Base-by-base conservation (phyloP, 345 rosid species). In the Hibiscus tridactylites region DNA sequence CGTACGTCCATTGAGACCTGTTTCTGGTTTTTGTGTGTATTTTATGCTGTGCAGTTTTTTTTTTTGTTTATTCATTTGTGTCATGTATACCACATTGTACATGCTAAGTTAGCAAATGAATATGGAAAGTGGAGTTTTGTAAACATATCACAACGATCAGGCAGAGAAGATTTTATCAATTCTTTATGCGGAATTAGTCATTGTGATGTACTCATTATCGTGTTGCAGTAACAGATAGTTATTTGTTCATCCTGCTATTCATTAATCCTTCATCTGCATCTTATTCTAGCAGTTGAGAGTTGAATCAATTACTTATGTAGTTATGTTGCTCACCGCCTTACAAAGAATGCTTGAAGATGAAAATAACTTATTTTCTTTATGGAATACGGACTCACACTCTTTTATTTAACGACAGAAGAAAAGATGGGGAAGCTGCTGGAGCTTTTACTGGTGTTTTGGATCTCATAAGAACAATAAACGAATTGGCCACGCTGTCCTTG, bases 381-480 rank as follows among this genome's bases (percentile, higher is more conserved):
- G 29, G 70, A 58, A 31, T 16, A 47, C 57, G 42, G 19, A 31
- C 59, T 77, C 42, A 60, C 6, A 57, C 37, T 78, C 26, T 47
- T 74, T 42, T 39, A 47, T 57, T 78, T 76, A 35, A 73, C 26
- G 64, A 44, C 83, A 94, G 98, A 94, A 82, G 78, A 88, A 85
- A 77, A 85, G 98, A 79, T 88, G 98, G 98, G 82, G 91, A 76
- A 86, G 88, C 76, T 94, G 92, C 78, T 91, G 88, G 96, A 83
- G 91, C 73, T 74, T 83, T 10, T 79, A 79, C 79, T 86, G 93
- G 65, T 94, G 98, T 77, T 94, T 94, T 74, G 95, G 98, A 54
- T 80, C 79, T 53, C 95, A 84, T 24, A 91, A 81, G 74, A 90
- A 71, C 79, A 86, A 81, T 68, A 94, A 90, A 78, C 82, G 91